Conservation (phyloP, 768 basidiomycete species). For the Cyathus striatus region DNA sequence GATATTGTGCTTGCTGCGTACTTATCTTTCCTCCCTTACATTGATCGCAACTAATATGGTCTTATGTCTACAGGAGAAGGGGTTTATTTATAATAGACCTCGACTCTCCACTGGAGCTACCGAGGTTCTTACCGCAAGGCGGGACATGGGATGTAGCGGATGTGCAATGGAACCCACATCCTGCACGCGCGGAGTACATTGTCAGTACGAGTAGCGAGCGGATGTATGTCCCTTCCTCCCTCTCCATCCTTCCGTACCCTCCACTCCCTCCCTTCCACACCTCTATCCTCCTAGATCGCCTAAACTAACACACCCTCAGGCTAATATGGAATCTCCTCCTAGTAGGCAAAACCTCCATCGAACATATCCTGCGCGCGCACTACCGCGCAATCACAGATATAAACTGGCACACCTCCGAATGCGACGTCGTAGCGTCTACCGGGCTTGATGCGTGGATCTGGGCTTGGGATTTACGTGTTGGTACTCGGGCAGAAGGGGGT, state of each 20-base stretch:
- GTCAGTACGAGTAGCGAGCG: conserved; percentile 88
- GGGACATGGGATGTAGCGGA: conserved; percentile 96
- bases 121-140: conserved; percentile 92
- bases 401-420: conserved; percentile 90
- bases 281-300: not conserved
- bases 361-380: conserved; percentile 83
- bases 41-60: not conserved
- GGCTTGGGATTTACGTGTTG: conserved; percentile 90
- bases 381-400: conserved; percentile 96
- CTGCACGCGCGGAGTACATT: conserved; percentile 69
- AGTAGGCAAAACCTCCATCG: conserved; percentile 71
- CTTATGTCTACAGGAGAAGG: conserved; percentile 47
- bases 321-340: conserved; percentile 93
- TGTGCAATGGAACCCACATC: conserved; percentile 90
- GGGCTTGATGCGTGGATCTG: conserved; percentile 93
- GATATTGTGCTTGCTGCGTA: conserved; percentile 91
- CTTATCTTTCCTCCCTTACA: conserved; percentile 15
- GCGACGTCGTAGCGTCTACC: conserved; percentile 82
- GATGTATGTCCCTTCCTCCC: conserved; percentile 43
- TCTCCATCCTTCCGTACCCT: not conserved
- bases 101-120: conserved; percentile 78
- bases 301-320: conserved; percentile 29
- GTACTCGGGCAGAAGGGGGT: too few species aligned
- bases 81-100: conserved; percentile 96
- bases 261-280: not conserved